Evolutionary conservation across 2,329 filamentous ascomycete species (phyloP).

Genomic region (Colletotrichum spaethianum): DNA sequence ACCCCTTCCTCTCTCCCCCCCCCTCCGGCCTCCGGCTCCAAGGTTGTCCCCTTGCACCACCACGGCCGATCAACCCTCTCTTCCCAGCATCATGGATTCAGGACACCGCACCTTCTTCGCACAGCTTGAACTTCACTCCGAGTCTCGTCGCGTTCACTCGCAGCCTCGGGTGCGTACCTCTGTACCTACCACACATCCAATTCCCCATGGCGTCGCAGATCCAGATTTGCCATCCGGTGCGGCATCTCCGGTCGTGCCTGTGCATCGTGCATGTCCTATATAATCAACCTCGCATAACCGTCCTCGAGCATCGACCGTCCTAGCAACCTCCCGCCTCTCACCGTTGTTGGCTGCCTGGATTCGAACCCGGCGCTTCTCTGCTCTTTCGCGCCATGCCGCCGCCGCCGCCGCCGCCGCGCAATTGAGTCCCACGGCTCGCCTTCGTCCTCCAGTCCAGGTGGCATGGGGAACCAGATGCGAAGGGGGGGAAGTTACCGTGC

Average conservation of each 20-base stretch:
- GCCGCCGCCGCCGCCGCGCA: not conserved
- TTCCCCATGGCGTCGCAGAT: conserved; percentile 27
- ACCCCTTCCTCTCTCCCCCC: conserved; percentile 1
- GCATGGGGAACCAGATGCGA: not conserved
- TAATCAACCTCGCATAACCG: not conserved
- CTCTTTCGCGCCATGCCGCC: not conserved
- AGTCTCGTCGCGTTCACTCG: not conserved
- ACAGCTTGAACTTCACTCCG: conserved; percentile 4
- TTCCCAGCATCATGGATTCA: conserved; percentile 36
- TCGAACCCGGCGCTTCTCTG: not conserved
- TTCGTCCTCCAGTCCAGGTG: not conserved
- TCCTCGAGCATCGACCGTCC: not conserved
- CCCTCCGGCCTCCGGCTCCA: conserved; percentile 8
- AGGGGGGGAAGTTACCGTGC: not conserved
- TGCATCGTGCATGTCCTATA: conserved; percentile 4
- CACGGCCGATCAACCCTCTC: conserved; percentile 16
- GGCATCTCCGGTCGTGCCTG: conserved; percentile 13
- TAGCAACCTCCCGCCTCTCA: not conserved
- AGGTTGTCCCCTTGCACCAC: conserved; percentile 30
- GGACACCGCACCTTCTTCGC: conserved; percentile 9
- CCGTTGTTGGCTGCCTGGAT: not conserved
- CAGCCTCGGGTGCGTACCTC: conserved; percentile 1
- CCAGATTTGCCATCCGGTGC: conserved; percentile 21
- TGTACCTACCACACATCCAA: not conserved
- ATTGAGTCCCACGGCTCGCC: not conserved